Base-by-base conservation (phyloP, 768 basidiomycete genomes). In the Cubamyces sp. region DNA sequence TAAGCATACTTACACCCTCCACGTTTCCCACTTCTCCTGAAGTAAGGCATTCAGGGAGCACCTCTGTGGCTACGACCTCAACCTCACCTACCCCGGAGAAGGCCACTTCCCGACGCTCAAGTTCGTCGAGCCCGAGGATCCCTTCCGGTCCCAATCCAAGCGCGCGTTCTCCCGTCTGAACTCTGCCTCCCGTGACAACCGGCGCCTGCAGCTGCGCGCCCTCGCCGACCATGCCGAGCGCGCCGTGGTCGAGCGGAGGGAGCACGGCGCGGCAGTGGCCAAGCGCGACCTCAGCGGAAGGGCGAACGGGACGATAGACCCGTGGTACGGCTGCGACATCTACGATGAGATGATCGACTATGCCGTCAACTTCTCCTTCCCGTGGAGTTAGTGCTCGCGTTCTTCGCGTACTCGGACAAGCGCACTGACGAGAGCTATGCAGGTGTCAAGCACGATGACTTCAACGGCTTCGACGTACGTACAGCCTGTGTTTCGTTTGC, bases 311-410 rank as follows among this genome's bases (percentile, higher is more conserved):
- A 83, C 82, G 1, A 79, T 75, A 46, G 73, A 76, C 57, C 67
- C 75, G 39, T 75, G 70, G 58, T 76, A 76, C 47, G 70, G 70
- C 9, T 91, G 90, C 72, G 77, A 84, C 57, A 70, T 90, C 12
- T 79, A 83, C 50, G 82, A 86, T 60, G 84, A 87, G 75, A 81
- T 87, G 73, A 67, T 88, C 34, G 89, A 91, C 73, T 91, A 91
- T 65, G 87, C 88, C 16, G 54, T 84, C 61, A 92, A 91, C 69
- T 90, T 79, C 68, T 88, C 89, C 0, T 84, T 79, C 69, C 90
- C 90, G 1, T 83, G 82, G 82, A 72, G 76, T 77, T 40, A 21
- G 76, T 70, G 19, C n/a, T 30, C 26, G 16, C 23, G 26, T 23
- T 28, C 4, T 12, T 12, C 43, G 52, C 18, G 9, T 21, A 23